A percentile compares a stretch with the other conserved stretches of the same genome.
These are phyloP conservation scores for Termitomyces titanicus DNA, from an alignment of 768 basidiomycete genomes.

Conservation along the genomic window DNA sequence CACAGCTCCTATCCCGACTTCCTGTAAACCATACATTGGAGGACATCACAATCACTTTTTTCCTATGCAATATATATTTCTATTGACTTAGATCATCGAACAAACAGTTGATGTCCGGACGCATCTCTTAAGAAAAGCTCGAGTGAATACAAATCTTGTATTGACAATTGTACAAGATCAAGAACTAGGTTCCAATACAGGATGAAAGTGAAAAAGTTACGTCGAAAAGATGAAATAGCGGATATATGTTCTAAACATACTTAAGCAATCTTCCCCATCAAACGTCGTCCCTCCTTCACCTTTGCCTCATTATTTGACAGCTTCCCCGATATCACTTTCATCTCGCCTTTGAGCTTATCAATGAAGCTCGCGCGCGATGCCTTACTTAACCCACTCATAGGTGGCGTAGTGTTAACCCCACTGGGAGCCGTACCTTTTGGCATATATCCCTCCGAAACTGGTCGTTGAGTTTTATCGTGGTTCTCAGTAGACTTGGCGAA, in stretches of 20 bases:
- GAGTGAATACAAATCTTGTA: no score
- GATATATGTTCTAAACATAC: background rate
- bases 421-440: background rate
- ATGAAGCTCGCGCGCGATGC: slow-evolving; percentile 22
- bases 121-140: no score
- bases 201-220: background rate
- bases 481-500: background rate
- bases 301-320: slow-evolving; percentile 30
- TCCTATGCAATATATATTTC: no score
- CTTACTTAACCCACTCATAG: background rate
- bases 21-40: background rate
- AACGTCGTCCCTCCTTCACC: slow-evolving; percentile 32
- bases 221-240: background rate
- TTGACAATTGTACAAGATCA: no score
- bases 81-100: no score
- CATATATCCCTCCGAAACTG: background rate
- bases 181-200: background rate
- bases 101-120: no score
- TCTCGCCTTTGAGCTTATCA: slow-evolving; percentile 36
- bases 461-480: background rate
- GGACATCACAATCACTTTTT: background rate
- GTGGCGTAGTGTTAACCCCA: background rate
- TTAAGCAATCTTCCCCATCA: slow-evolving; percentile 25
- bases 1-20: background rate
- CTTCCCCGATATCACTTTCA: slow-evolving; percentile 35